Evolutionary conservation across 768 basidiomycete genomes (phyloP).

Genomic region (Lactarius hatsudake): DNA sequence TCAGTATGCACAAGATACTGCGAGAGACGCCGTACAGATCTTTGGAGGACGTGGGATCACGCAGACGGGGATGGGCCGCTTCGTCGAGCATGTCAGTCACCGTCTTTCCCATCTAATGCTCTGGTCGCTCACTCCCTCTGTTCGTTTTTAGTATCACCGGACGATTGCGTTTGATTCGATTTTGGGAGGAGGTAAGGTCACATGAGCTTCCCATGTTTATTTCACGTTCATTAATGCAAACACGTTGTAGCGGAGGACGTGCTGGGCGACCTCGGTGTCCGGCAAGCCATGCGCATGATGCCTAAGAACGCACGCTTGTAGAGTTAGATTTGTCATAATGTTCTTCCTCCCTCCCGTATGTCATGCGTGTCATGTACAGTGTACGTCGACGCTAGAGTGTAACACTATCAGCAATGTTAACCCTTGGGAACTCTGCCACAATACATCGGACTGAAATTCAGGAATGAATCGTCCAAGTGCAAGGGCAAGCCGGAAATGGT

Average conservation of each 20-base stretch:
- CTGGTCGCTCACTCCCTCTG: neutral
- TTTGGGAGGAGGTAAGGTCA: slow-evolving; percentile 57
- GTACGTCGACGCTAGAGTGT: neutral
- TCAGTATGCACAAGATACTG: slow-evolving; percentile 70
- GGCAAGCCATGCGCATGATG: slow-evolving; percentile 76
- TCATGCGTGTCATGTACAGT: neutral
- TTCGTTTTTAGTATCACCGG: slow-evolving; percentile 52
- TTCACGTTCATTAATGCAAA: neutral
- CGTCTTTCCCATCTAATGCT: neutral
- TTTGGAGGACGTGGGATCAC: slow-evolving; percentile 87
- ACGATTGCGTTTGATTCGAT: slow-evolving; percentile 66
- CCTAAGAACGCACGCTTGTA: slow-evolving; percentile 64
- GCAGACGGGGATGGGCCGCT: slow-evolving; percentile 78
- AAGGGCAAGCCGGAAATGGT: too few relatives aligned
- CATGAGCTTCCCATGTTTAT: neutral
- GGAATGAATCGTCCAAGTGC: too few relatives aligned
- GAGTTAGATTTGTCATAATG: slow-evolving; percentile 5
- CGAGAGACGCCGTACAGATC: slow-evolving; percentile 78
- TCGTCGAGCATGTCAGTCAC: slow-evolving; percentile 63
- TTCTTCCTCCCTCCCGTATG: neutral
- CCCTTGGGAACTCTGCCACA: too few relatives aligned
- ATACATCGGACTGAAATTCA: too few relatives aligned
- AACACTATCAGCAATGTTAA: too few relatives aligned
- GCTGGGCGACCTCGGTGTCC: slow-evolving; percentile 73
- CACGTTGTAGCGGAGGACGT: slow-evolving; percentile 63